Evolutionary conservation across 1,284 basidiomycete species (phyloP).

Genomic region (Pterula multifida): DNA sequence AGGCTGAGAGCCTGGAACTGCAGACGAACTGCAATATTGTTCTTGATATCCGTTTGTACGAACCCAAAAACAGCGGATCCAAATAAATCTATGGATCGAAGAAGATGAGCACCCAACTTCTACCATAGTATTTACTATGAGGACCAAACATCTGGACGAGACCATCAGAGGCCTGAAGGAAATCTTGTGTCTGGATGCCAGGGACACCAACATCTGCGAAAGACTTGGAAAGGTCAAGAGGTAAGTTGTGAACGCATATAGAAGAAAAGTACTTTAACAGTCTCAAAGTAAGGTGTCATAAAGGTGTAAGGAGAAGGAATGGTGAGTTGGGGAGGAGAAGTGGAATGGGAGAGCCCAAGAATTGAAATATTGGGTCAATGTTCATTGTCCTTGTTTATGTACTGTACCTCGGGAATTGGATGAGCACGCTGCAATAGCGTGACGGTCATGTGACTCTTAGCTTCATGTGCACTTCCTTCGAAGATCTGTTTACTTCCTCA

Average conservation of each 20-base stretch:
- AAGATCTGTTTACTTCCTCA: conserved; percentile 54
- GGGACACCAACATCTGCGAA: conserved; percentile 78
- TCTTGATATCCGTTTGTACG: conserved; percentile 83
- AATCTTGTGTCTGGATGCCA: conserved; percentile 67
- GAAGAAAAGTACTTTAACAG: conserved; percentile 43
- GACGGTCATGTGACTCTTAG: too few relatives aligned
- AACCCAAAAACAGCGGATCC: conserved; percentile 83
- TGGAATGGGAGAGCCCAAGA: too few relatives aligned
- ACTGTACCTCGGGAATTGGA: too few relatives aligned
- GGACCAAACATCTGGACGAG: conserved; percentile 86
- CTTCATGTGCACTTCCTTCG: conserved; percentile 23
- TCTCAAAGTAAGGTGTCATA: conserved; percentile 65
- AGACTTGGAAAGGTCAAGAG: conserved; percentile 36
- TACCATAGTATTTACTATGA: too few relatives aligned
- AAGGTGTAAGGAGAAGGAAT: too few relatives aligned
- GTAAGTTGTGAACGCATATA: conserved; percentile 2
- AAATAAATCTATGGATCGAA: conserved; percentile 55
- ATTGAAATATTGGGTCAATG: too few relatives aligned
- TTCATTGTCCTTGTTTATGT: too few relatives aligned
- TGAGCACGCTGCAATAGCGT: too few relatives aligned
- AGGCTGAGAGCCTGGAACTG: conserved; percentile 12
- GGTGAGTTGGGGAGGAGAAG: too few relatives aligned
- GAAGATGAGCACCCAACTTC: conserved; percentile 12
- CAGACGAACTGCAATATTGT: conserved; percentile 68
- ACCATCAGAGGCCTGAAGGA: conserved; percentile 86